Base-by-base conservation (phyloP, 2,329 filamentous ascomycete species). In the Aspergillus tanneri region DNA sequence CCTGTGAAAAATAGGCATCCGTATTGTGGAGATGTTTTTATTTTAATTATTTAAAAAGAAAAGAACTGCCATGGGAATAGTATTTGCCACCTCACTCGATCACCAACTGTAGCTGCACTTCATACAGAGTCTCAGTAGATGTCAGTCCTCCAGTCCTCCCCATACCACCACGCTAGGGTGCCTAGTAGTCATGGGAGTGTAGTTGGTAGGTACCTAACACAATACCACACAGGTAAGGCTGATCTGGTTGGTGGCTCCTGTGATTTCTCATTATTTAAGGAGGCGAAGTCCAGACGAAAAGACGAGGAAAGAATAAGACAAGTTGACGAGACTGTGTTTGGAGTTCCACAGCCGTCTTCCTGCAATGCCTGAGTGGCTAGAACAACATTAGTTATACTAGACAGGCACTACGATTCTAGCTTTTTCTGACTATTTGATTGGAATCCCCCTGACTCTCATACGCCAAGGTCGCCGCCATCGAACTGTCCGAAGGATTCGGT, bases 181-280 rank as follows among this genome's bases (percentile, higher is more conserved):
- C 28, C 12, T 32, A n/a, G n/a, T n/a, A n/a, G n/a, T n/a, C n/a
- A n/a, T n/a, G n/a, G n/a, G n/a, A n/a, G n/a, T n/a, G n/a, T n/a
- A n/a, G n/a, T n/a, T n/a, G n/a, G n/a, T n/a, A n/a, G n/a, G n/a
- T n/a, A 32, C 41, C 28, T 35, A 43, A 34, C 19, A 43, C 22
- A 21, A 22, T 16, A 34, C 40, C 32, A 43, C 28, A 12, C 50
- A 44, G 34, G 53, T 41, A 50, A 25, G 38, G 47, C 44, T 40
- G 43, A 46, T 37, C 32, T 56, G 54, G 54, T 54, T 56, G 54
- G 54, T 50, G 47, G 47, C 28, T 23, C 36, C 22, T 30, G n/a
- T 16, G 28, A 18, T 43, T 36, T 42, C 49, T 46, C 49, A 50
- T 53, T 36, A 50, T 54, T 53, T 53, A 43, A 55, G 52, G 54